phyloP scores from a whole-genome alignment of 805 yeast genomes.

The Sugiyamaella marilandica region DNA sequence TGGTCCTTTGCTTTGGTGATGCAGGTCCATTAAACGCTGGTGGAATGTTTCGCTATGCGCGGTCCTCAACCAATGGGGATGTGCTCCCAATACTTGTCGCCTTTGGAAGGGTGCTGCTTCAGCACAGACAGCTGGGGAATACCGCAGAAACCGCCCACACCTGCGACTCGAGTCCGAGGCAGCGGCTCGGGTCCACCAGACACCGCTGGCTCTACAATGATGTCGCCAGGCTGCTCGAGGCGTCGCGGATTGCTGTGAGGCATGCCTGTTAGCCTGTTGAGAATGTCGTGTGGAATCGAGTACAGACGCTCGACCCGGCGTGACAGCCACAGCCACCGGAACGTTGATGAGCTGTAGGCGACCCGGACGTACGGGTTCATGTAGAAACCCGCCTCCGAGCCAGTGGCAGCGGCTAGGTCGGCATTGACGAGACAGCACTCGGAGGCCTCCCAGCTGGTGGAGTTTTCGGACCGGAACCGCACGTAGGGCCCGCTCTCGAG shows the following conservation, averaged over 20 bases:
- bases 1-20: too few relatives aligned
- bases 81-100: conserved; percentile 6
- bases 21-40: too few relatives aligned
- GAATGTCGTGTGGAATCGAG: conserved; percentile 10
- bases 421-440: conserved; percentile 19
- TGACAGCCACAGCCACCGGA: conserved; percentile 11
- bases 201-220: background rate
- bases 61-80: background rate
- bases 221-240: conserved; percentile 3
- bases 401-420: conserved; percentile 7
- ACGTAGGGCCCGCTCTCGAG: background rate
- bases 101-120: background rate
- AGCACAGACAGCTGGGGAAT: conserved; percentile 4
- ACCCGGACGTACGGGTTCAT: conserved; percentile 18
- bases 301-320: conserved; percentile 16
- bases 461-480: conserved; percentile 11
- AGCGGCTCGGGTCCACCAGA: background rate
- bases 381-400: conserved; percentile 7
- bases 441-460: conserved; percentile 15
- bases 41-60: too few relatives aligned
- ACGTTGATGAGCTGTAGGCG: conserved; percentile 11
- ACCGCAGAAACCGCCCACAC: conserved; percentile 8
- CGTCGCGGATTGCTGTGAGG: conserved; percentile 12
- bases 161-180: background rate
- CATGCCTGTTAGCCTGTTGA: conserved; percentile 5